phyloP scores from a whole-genome alignment of 1,284 basidiomycete species.

The Malassezia psittaci region DNA sequence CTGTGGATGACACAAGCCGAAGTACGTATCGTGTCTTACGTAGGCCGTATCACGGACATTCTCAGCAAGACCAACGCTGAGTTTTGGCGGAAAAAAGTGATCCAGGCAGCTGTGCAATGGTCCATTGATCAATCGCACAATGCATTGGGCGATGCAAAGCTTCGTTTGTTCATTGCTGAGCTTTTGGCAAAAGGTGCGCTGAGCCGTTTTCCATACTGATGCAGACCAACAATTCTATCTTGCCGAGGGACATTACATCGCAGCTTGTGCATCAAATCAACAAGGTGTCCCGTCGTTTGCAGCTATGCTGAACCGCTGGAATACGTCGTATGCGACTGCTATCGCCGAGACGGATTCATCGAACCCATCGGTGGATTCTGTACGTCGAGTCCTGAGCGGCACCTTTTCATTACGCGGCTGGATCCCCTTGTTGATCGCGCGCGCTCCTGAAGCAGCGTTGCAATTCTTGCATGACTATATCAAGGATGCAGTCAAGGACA shows the following conservation, averaged over 20 bases:
- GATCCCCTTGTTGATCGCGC: conserved; percentile 7
- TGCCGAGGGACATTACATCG: conserved; percentile 34
- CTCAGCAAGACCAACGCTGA: conserved; percentile 27
- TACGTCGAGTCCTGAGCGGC: conserved; percentile 13
- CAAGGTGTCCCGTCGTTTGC: background rate
- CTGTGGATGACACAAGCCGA: conserved; percentile 23
- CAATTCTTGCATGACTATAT: conserved; percentile 29
- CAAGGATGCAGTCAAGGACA: conserved; percentile 18
- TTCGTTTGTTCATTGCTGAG: conserved; percentile 34
- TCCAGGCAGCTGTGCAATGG: conserved; percentile 44
- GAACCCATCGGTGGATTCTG: conserved; percentile 1
- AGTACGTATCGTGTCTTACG: conserved; percentile 9
- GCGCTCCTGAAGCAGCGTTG: conserved; percentile 10
- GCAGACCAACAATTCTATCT: conserved; percentile 19
- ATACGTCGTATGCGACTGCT: conserved; percentile 1
- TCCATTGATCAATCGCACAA: conserved; percentile 19
- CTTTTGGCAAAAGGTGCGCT: conserved; percentile 24
- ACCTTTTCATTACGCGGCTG: conserved; percentile 14
- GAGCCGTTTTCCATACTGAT: background rate
- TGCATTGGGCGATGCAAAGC: conserved; percentile 30
- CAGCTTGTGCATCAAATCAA: conserved; percentile 14
- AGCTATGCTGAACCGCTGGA: conserved; percentile 13
- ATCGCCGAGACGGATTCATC: conserved; percentile 1
- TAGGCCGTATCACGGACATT: conserved; percentile 27
- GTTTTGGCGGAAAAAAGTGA: conserved; percentile 43